Evolutionary conservation across 2,329 filamentous ascomycete genomes (phyloP), one percentile per base, ranked within the genome.

Genomic region (Beauveria varroae): DNA sequence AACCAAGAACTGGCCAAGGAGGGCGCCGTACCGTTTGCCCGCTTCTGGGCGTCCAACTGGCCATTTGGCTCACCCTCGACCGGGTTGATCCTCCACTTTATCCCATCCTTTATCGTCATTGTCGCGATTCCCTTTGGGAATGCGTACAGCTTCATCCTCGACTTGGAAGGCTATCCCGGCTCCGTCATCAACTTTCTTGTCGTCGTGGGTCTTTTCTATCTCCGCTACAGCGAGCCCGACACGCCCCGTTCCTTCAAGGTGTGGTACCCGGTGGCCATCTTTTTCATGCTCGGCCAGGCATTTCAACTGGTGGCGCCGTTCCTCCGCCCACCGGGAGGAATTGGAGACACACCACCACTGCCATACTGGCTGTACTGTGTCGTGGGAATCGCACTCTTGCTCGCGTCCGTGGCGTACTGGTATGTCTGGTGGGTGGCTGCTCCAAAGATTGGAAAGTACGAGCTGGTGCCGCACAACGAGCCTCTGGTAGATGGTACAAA

Each of bases 301-400:
- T 67, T 67, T 44, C 66, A 67, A 58, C 61, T 67, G 10, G 53
- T 66, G 2, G 66, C 64, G 47, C 66, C 66, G 7, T 67, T 67
- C 51, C 55, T 67, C 34, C 63, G 63, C 2, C 66, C 66, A 5
- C 63, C 65, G 1, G 57, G 59, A 7, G 66, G 66, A 3, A 62
- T 62, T 54, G 66, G 66, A 22, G 66, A 67, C 44, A 66, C 64
- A 9, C 65, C 65, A 20, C 64, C 64, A 5, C 61, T 67, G 16
- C 66, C 66, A 8, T 67, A 67, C 47, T 67, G 66, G 66, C 61
- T 67, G 14, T 67, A 67, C 46, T 65, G 65, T 28, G 57, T 67
- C n/a, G 66, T 66, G 46, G 66, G 65, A 8, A 65, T 67, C 18
- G 63, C 57, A 3, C 30, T 67, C 7, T 37, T 67, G 57, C 57